Evolutionary conservation across 108 stramenopile species (phyloP).

Genomic region (Stephanodiscus minutulus): DNA sequence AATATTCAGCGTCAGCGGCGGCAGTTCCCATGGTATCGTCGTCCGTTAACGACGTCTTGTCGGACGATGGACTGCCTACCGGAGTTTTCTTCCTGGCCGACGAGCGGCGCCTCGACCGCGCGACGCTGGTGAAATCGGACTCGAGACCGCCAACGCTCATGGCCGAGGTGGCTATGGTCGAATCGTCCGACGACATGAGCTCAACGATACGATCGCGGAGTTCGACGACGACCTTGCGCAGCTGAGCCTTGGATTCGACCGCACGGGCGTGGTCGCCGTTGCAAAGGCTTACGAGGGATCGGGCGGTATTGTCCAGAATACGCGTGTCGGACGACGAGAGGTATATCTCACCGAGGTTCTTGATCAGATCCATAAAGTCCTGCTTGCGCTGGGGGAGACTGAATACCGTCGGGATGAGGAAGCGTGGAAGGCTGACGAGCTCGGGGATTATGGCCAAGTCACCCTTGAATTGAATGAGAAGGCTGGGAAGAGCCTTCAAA

Average conservation of each 20-base stretch:
- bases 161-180: slow-evolving; percentile 31
- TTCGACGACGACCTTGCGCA: slow-evolving; percentile 52
- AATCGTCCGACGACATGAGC: slow-evolving; percentile 48
- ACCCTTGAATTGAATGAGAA: slow-evolving; percentile 74
- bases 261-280: slow-evolving; percentile 70
- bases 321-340: slow-evolving; percentile 64
- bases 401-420: slow-evolving; percentile 67
- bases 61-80: slow-evolving; percentile 15
- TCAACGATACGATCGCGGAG: slow-evolving; percentile 65
- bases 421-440: slow-evolving; percentile 70
- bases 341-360: slow-evolving; percentile 66
- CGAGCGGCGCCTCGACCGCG: slow-evolving; percentile 27
- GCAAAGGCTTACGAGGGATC: slow-evolving; percentile 56
- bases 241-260: slow-evolving; percentile 61
- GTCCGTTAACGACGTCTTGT: slow-evolving; percentile 35
- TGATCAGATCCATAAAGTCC: slow-evolving; percentile 67
- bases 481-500: slow-evolving; percentile 68
- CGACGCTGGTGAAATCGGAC: slow-evolving; percentile 32
- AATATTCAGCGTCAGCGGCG: slow-evolving; percentile 56
- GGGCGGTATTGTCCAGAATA: slow-evolving; percentile 62
- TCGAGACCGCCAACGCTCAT: slow-evolving; percentile 19
- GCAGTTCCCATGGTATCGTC: slow-evolving; percentile 26
- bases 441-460: slow-evolving; percentile 67
- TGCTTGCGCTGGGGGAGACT: slow-evolving; percentile 73
- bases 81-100: slow-evolving; percentile 34